Evolutionary conservation across 148 eudicot species (phyloP), one percentile per base, ranked within the genome.

Genomic region (Persicaria maculosa): DNA sequence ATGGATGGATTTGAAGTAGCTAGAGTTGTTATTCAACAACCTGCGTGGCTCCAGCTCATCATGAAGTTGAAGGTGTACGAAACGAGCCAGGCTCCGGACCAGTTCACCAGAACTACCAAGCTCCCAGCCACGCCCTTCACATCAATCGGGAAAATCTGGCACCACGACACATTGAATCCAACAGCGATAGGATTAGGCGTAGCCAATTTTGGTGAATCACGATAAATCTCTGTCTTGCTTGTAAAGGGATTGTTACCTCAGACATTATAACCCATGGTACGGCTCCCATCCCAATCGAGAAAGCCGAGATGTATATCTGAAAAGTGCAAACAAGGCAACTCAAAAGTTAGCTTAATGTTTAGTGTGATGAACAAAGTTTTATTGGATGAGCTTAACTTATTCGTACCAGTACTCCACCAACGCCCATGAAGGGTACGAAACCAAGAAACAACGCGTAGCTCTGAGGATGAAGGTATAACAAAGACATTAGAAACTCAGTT

Each of bases 81-180:
- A 74, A 91, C 81, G 12, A 82, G 77, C 98, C 98, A 93, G 6
- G 98, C 96, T 57, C 98, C 93, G 16, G 85, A 79, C 97, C 98
- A 93, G 75, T 85, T 88, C 76, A 91, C 85, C 64, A 91, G 79
- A n/a, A 84, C 89, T 0, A 88, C 98, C 72, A 89, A 50, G 81
- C 97, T 93, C 47, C 98, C 97, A 4, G 97, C 98, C 20, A 77
- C 81, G 6, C 97, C 97, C 74, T 93, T 93, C 48, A 93, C 81
- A 72, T 91, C 84, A 47, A 90, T 79, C 11, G 98, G 98, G 84
- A 93, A 90, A 46, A 93, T 88, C 96, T 93, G 74, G 47, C 46
- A 36, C 6, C 40, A 25, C 16, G 31, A 2, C n/a, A 3, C 4
- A 54, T 54, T 6, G 40, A 31, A 31, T 25, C 36, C 67, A 59